A percentile compares a stretch with the other conserved stretches of the same genome.
phyloP scores from a whole-genome alignment of 352 stramenopile genomes.

The Phytophthora sp. region DNA sequence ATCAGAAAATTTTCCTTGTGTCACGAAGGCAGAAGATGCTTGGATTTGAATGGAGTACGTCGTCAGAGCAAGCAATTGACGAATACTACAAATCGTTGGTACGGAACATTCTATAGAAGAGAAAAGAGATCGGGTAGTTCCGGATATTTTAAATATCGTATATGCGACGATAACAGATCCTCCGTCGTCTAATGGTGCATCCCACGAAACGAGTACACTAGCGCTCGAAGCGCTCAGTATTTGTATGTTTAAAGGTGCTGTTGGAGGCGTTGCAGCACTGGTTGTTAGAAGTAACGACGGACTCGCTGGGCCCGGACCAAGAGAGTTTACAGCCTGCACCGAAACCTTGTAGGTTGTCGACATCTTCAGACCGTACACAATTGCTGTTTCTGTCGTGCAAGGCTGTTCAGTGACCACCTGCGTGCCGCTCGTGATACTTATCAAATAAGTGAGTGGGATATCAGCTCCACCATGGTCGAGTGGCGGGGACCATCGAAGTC shows the following conservation, averaged over 20 bases:
- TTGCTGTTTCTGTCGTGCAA: slow-evolving; percentile 4
- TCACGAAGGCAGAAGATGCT: slow-evolving; percentile 32
- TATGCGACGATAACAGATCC: slow-evolving; percentile 54
- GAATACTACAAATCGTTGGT: slow-evolving; percentile 46
- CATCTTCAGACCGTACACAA: slow-evolving; percentile 48
- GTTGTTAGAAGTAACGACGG: slow-evolving; percentile 37
- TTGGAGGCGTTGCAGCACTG: slow-evolving; percentile 23
- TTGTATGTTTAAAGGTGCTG: slow-evolving; percentile 34
- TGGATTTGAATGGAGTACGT: slow-evolving; percentile 51
- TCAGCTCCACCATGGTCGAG: slow-evolving; percentile 39
- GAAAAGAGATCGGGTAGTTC: slow-evolving; percentile 18
- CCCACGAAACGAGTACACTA: slow-evolving; percentile 51
- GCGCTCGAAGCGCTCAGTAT: slow-evolving; percentile 44
- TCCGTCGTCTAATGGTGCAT: slow-evolving; percentile 50
- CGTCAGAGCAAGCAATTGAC: slow-evolving; percentile 43
- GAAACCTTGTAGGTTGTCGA: slow-evolving; percentile 56
- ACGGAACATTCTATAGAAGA: slow-evolving; percentile 27
- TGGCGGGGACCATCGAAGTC: slow-evolving; percentile 49
- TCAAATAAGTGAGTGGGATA: slow-evolving; percentile 33
- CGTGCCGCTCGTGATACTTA: slow-evolving; percentile 28
- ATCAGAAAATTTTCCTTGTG: slow-evolving; percentile 36
- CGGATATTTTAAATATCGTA: slow-evolving; percentile 45
- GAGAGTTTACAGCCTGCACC: slow-evolving; percentile 41
- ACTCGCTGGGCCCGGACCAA: slow-evolving; percentile 27
- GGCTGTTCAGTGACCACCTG: slow-evolving; percentile 2